Evolutionary conservation across 2,329 filamentous ascomycete genomes (phyloP), one percentile per base, ranked within the genome.

Genomic region (Fusarium compactum): DNA sequence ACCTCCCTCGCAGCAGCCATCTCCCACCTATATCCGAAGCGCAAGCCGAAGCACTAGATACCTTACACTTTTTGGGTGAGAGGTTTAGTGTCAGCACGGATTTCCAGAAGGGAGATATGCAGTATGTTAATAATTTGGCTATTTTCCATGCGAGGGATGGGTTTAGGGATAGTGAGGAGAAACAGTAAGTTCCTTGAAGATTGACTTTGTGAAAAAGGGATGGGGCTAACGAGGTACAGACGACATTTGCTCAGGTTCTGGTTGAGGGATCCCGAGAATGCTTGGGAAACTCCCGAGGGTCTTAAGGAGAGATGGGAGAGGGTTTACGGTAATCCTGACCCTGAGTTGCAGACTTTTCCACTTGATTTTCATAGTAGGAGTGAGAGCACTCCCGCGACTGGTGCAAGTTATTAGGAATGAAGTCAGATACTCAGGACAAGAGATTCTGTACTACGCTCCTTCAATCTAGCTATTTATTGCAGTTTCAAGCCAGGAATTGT

Each of bases 11-110:
- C n/a, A 85, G 81, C 11, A 63, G 81, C 1, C 74, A 82, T 14
- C 86, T 91, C 38, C 88, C 89, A 11, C 83, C 88, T 5, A 84
- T 86, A 51, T 83, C 82, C 0, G 83, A 85, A 62, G 82, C 82
- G 1, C 85, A 87, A 57, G 82, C 83, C 9, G 85, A 86, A 66
- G 85, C 85, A 0, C 79, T 87, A 1, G 84, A 86, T 58, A 81
- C 84, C 1, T 70, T 87, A 32, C 83, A 87, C 64, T 84, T 82
- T 56, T 76, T 82, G 0, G 84, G 83, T 4, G 81, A 85, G 45
- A 81, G 79, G 46, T 80, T 82, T 50, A 79, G 78, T 8, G 78
- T 84, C 6, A 77, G 81, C 4, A 82, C 84, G 6, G 75, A 82
- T 40, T 84, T 86, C 34, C 78, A 82, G 24, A 80, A 82, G 41